Base-by-base conservation (phyloP, 2,329 filamentous ascomycete genomes). In the Fusarium sarcochroum region DNA sequence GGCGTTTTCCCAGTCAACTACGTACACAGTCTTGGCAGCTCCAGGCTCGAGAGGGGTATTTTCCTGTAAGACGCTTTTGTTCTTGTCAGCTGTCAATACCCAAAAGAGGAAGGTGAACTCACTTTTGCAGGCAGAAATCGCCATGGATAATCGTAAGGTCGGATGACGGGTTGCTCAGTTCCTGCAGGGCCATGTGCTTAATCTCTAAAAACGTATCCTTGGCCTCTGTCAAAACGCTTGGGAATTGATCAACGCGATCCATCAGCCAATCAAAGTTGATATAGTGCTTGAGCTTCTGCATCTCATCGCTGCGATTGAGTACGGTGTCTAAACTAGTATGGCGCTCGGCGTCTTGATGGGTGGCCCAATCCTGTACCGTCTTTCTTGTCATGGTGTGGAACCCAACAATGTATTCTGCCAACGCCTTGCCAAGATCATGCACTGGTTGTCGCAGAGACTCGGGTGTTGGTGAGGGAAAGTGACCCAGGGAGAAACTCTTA, bases 211-310 rank as follows among this genome's bases (percentile, higher is more conserved):
- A 42, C 11, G 10, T 41, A 4, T 48, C 27, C 41, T 56, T 58
- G 11, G 41, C 47, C 7, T 35, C 40, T 3, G 13, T 21, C 20
- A 52, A 10, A 10, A 52, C 35, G 2, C 10, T 5, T 7, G 58
- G 51, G 18, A 63, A 45, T 15, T 52, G 15, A 0, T 25, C 23
- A 18, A 61, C 9, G 7, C 56, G 48, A 7, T 55, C 44, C 2
- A 58, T 25, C n/a, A 64, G 15, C 61, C 51, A 63, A 18, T 52
- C 46, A n/a, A 44, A 58, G 11, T 64, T 51, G 13, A 52, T 51
- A 10, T 7, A 18, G 17, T 52, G 32, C 5, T 58, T 51, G 1
- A 64, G 25, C 5, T 23, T 25, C 18, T 63, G 58, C 58, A 63
- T 63, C 3, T 63, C 21, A 3, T 34, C n/a, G 17, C 40, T 42